Evolutionary conservation across 306 rosid species (phyloP), one percentile per base, ranked within the genome.

Genomic region (Abrus precatorius): DNA sequence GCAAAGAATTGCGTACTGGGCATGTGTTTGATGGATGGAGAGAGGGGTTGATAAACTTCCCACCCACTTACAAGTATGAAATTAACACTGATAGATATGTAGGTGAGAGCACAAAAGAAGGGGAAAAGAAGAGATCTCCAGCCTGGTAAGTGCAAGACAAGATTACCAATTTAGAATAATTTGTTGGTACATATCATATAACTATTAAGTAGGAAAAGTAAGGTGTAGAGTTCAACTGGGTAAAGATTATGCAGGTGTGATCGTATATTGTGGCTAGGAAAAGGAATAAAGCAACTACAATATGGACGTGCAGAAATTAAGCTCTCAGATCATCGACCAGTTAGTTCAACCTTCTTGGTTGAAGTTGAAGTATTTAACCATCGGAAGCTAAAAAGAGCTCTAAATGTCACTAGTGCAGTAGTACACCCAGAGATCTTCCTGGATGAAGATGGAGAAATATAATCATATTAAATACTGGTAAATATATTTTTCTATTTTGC

Each of bases 21-120:
- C 96, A 43, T 20, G 98, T 95, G 27, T 95, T 95, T 54, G 93
- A 85, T 60, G 99, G 99, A 87, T 95, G 99, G 99, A 93, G 82
- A 72, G 99, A 95, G 40, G 99, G 97, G 65, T 43, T 32, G 63
- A 87, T 93, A 82, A 89, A 90, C 14, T 95, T 95, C 83, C 92
- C 98, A 59, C 99, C 99, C 11, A 95, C 99, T 52, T 95, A 95
- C 85, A 95, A 95, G 72, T 95, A 95, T 81, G 98, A 88, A 77
- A 53, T 87, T 75, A 87, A 93, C 81, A 83, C 96, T 5, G 85
- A 89, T 81, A 87, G 85, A 91, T 95, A 91, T 82, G 85, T 89
- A 20, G 97, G 99, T 27, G 93, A 90, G 86, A 84, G 74, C 70
- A 90, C 87, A 7, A 93, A 84, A 85, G 98, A 95, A 75, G 96